These are phyloP conservation scores for Penicillium canescens DNA, from an alignment of 495 filamentous ascomycete genomes.

Conservation along the genomic window DNA sequence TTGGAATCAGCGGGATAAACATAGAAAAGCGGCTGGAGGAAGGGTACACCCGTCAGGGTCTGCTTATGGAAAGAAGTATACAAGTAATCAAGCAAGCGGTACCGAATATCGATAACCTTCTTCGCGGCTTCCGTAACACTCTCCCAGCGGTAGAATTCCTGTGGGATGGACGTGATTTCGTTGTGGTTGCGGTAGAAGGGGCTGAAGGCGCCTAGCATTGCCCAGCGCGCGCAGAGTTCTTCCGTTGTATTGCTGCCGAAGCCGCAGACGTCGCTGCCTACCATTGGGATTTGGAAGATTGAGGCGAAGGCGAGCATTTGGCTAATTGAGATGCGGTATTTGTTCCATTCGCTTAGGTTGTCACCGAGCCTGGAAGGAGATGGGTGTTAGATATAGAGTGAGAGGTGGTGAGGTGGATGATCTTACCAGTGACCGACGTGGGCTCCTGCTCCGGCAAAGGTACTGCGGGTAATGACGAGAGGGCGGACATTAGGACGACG, in stretches of 20 bases:
- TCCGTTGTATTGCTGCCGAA: slow-evolving; percentile 73
- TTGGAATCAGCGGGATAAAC: slow-evolving; percentile 67
- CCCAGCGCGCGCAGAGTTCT: slow-evolving; percentile 81
- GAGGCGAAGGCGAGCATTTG: slow-evolving; percentile 72
- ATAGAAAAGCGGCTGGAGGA: slow-evolving; percentile 68
- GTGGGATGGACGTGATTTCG: slow-evolving; percentile 45
- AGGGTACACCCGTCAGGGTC: slow-evolving; percentile 60
- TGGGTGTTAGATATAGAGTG: background rate
- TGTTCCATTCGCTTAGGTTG: slow-evolving; percentile 71
- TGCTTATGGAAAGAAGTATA: slow-evolving; percentile 72
- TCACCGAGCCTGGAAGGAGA: slow-evolving; percentile 62
- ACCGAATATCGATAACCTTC: slow-evolving; percentile 74
- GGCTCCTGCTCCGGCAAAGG: slow-evolving; percentile 76
- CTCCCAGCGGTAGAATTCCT: slow-evolving; percentile 80
- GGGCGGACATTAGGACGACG: slow-evolving; percentile 69
- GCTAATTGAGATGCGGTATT: slow-evolving; percentile 69
- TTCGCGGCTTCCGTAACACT: slow-evolving; percentile 62
- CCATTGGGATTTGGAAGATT: slow-evolving; percentile 85
- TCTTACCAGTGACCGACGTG: slow-evolving; percentile 77
- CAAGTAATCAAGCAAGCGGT: slow-evolving; percentile 75
- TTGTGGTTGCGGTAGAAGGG: slow-evolving; percentile 88
- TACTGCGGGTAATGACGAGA: slow-evolving; percentile 80
- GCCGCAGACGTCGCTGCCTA: slow-evolving; percentile 81
- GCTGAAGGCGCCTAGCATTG: slow-evolving; percentile 74
- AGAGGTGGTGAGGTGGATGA: background rate